Conservation (phyloP, 1,284 basidiomycete species). For the Volvariella volvacea region DNA sequence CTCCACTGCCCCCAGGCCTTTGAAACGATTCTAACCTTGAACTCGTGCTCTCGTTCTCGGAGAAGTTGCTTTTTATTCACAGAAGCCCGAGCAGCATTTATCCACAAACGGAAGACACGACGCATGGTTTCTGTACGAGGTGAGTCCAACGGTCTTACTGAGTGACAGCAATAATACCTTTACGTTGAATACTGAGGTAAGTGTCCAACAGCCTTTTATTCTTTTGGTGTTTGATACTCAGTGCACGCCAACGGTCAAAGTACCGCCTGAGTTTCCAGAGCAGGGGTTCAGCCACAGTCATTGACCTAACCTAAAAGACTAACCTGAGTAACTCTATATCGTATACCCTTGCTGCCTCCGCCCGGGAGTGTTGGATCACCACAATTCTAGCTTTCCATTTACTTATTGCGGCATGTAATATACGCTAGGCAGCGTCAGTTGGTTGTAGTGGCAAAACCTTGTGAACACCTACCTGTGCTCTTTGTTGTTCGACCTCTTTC, state of each 20-base stretch:
- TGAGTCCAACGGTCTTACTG: constrained; percentile 2
- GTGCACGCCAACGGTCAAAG: constrained; percentile 63
- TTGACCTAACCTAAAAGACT: no score
- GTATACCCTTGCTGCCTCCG: no score
- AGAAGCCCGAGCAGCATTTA: constrained; percentile 47
- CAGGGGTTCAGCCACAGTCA: constrained; percentile 3
- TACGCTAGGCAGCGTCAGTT: no score
- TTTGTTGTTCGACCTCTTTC: no score
- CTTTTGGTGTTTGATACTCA: constrained; percentile 56
- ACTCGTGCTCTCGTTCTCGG: constrained; percentile 55
- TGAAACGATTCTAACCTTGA: constrained; percentile 42
- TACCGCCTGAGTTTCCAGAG: constrained; percentile 30
- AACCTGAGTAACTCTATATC: no score
- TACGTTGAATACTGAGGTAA: constrained; percentile 68
- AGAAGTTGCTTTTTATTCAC: constrained; percentile 52
- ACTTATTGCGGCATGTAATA: no score
- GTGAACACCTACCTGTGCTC: no score
- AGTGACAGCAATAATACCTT: constrained; percentile 38
- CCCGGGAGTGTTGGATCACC: no score
- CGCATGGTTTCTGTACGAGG: constrained; percentile 49
- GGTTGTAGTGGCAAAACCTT: no score
- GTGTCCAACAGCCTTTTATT: constrained; percentile 73
- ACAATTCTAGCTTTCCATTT: no score
- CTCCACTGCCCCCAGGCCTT: constrained; percentile 72
- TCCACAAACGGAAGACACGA: constrained; percentile 66